These are phyloP conservation scores for Epichloe brachyelytri DNA, from an alignment of 2,329 filamentous ascomycete species.

Conservation along the genomic window DNA sequence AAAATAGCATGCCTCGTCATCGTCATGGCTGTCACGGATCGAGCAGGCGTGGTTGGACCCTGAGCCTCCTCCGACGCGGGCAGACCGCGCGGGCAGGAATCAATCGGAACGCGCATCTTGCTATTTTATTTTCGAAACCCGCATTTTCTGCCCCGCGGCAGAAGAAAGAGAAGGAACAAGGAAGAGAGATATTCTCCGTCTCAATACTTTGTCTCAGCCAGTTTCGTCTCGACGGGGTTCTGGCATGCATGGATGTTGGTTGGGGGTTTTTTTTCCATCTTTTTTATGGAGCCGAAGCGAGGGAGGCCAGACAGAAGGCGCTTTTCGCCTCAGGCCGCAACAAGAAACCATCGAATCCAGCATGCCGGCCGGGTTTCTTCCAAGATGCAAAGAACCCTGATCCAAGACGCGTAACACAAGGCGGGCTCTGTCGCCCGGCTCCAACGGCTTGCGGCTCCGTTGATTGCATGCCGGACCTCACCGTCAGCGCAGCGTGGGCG, in stretches of 20 bases:
- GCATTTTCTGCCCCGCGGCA: not conserved
- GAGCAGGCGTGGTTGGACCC: not conserved
- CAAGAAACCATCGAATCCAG: not conserved
- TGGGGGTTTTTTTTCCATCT: no score
- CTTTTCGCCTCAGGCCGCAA: not conserved
- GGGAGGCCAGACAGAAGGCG: not conserved
- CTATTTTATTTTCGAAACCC: not conserved
- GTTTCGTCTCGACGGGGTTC: no score
- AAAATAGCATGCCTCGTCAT: not conserved
- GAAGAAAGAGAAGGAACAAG: not conserved
- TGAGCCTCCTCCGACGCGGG: not conserved
- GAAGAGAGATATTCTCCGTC: not conserved
- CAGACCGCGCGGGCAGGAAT: not conserved
- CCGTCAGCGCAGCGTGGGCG: not conserved
- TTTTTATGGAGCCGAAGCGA: not conserved
- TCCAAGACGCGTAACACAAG: not conserved
- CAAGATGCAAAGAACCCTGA: no score
- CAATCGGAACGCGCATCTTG: not conserved
- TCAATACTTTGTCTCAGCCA: constrained; percentile 2
- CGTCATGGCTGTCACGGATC: not conserved
- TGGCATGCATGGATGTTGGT: not conserved
- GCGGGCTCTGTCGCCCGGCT: not conserved
- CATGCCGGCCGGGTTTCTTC: not conserved
- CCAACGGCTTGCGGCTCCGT: not conserved
- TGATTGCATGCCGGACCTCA: not conserved